These are phyloP conservation scores for Telopea speciosissima DNA, from an alignment of 177 flowering plant species.

Conservation along the genomic window DNA sequence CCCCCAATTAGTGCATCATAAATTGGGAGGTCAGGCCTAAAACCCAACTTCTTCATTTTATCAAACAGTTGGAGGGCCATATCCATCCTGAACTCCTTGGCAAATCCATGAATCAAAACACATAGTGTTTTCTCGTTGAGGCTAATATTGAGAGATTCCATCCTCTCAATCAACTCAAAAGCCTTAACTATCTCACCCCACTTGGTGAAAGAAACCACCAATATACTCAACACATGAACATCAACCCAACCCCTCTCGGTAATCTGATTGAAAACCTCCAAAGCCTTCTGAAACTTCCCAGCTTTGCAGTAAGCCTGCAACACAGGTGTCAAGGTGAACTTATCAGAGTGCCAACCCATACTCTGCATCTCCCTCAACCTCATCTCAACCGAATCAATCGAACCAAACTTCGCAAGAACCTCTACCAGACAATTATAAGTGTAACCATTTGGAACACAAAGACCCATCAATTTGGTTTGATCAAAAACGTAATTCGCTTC, in stretches of 20 bases:
- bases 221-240: slow-evolving; percentile 43
- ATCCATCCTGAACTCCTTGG: slow-evolving; percentile 42
- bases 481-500: slow-evolving; percentile 65
- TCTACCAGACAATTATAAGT: slow-evolving; percentile 79
- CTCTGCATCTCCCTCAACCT: slow-evolving; percentile 65
- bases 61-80: slow-evolving; percentile 56
- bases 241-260: slow-evolving; percentile 57
- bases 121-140: slow-evolving; percentile 63
- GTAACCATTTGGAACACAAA: slow-evolving; percentile 59
- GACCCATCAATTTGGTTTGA: slow-evolving; percentile 32
- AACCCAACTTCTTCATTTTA: slow-evolving; percentile 54
- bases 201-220: slow-evolving; percentile 57
- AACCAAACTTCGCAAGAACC: slow-evolving; percentile 39
- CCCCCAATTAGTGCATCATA: slow-evolving; percentile 70
- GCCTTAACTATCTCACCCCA: slow-evolving; percentile 71
- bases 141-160: slow-evolving; percentile 37
- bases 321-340: slow-evolving; percentile 59
- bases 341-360: slow-evolving; percentile 41
- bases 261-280: slow-evolving; percentile 48
- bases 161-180: slow-evolving; percentile 52
- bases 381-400: slow-evolving; percentile 43
- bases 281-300: slow-evolving; percentile 49
- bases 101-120: slow-evolving; percentile 70
- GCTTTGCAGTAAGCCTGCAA: slow-evolving; percentile 67
- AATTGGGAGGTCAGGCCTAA: slow-evolving; percentile 37